These are phyloP conservation scores for Linnemannia schmuckeri DNA, from an alignment of 192 early-diverging fungal species.

Conservation along the genomic window DNA sequence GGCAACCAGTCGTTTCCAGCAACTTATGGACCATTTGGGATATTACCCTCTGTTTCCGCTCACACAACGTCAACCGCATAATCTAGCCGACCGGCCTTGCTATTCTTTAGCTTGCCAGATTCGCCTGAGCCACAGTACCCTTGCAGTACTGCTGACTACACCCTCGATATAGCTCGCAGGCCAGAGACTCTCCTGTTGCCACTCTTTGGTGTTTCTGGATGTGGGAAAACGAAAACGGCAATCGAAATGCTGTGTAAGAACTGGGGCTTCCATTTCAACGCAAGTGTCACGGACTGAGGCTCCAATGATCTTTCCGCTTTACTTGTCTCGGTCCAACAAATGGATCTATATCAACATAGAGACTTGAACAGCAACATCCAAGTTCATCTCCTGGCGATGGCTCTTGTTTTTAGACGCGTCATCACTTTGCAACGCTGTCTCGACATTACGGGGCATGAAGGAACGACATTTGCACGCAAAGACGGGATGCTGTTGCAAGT, in stretches of 20 bases:
- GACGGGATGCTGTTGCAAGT: conserved; percentile 36
- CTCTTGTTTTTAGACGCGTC: conserved; percentile 29
- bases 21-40: conserved; percentile 19
- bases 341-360: neutral
- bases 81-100: conserved; percentile 6
- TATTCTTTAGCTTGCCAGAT: conserved; percentile 38
- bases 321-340: neutral
- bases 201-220: conserved; percentile 32
- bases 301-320: conserved; percentile 15
- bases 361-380: conserved; percentile 5
- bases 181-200: conserved; percentile 17
- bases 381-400: conserved; percentile 28
- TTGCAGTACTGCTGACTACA: conserved; percentile 25
- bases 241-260: conserved; percentile 35
- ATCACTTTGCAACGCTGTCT: conserved; percentile 26
- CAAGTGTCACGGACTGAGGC: conserved; percentile 21
- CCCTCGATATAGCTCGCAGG: conserved; percentile 11
- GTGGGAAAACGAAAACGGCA: conserved; percentile 40
- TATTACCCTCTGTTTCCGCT: conserved; percentile 6
- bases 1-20: conserved; percentile 12
- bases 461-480: conserved; percentile 28
- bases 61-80: neutral
- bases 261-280: conserved; percentile 49
- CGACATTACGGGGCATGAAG: conserved; percentile 18
- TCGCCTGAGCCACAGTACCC: conserved; percentile 19